These are phyloP conservation scores for Zoysia japonica DNA, from an alignment of 176 grass and related monocot species.

Conservation along the genomic window DNA sequence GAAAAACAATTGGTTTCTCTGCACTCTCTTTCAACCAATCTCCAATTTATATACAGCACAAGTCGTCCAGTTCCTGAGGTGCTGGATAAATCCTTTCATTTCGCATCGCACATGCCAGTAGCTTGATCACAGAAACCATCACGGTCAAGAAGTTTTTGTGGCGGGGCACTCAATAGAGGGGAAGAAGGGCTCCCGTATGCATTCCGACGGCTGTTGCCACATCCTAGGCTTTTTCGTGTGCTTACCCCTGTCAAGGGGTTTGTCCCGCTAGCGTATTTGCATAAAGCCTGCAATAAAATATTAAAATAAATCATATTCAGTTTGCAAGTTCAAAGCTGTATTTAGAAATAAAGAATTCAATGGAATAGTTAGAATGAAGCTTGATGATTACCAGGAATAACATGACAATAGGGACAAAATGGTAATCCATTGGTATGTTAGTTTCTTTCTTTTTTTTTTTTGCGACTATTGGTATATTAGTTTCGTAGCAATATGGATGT, in stretches of 20 bases:
- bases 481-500: background rate
- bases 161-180: constrained; percentile 79
- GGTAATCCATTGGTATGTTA: constrained; percentile 5
- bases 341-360: constrained; percentile 2
- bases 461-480: background rate
- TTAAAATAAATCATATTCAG: no score
- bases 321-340: constrained; percentile 10
- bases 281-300: constrained; percentile 61
- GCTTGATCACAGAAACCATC: constrained; percentile 83
- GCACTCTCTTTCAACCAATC: constrained; percentile 29
- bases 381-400: constrained; percentile 4
- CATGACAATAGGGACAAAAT: background rate
- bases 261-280: constrained; percentile 90
- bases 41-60: constrained; percentile 49
- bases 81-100: constrained; percentile 44
- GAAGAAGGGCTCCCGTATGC: constrained; percentile 97
- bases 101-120: constrained; percentile 77
- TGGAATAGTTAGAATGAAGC: background rate
- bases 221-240: constrained; percentile 85
- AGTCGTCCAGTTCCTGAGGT: constrained; percentile 23
- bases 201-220: constrained; percentile 79
- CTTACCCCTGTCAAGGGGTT: constrained; percentile 79
- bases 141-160: constrained; percentile 82
- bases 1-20: constrained; percentile 8
- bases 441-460: no score